phyloP scores from a whole-genome alignment of 768 basidiomycete species.

The Tylopilus subfusipes region DNA sequence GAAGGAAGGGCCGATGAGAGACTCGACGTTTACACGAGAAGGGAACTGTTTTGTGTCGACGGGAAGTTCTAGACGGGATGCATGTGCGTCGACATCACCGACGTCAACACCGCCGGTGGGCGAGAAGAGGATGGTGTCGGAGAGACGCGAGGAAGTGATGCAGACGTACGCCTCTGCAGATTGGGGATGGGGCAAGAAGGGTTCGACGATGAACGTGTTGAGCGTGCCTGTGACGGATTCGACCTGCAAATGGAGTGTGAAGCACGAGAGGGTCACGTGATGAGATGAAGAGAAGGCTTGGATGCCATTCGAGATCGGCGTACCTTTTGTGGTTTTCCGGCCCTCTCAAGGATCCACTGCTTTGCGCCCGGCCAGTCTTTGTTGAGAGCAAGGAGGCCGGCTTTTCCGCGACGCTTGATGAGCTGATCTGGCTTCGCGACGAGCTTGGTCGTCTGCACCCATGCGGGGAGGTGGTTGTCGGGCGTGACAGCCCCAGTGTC shows the following conservation, averaged over 20 bases:
- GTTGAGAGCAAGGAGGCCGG: constrained; percentile 91
- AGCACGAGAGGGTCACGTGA: constrained; percentile 24
- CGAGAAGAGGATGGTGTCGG: constrained; percentile 96
- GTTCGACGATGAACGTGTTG: constrained; percentile 97
- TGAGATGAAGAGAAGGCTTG: constrained; percentile 10
- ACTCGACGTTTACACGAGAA: constrained; percentile 70
- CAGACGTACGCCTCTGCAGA: constrained; percentile 98
- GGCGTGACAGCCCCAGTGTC: constrained; percentile 58
- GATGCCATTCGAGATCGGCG: constrained; percentile 5
- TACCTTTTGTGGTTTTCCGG: constrained; percentile 88
- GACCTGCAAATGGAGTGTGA: constrained; percentile 48
- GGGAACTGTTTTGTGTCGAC: constrained; percentile 72
- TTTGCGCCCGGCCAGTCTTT: constrained; percentile 87
- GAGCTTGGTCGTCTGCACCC: constrained; percentile 83
- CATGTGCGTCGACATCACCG: constrained; percentile 97
- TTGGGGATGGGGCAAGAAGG: constrained; percentile 94
- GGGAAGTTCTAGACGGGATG: constrained; percentile 81
- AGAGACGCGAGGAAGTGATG: constrained; percentile 92
- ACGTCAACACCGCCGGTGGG: constrained; percentile 99
- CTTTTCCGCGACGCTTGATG: constrained; percentile 99
- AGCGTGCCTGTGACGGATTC: constrained; percentile 93
- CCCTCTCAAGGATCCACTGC: constrained; percentile 81
- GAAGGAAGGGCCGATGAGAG: constrained; percentile 74
- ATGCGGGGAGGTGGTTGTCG: constrained; percentile 62
- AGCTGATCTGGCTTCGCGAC: constrained; percentile 98